A percentile compares a stretch with the other conserved stretches of the same genome.
Evolutionary conservation across 108 stramenopile genomes (phyloP).

Genomic region (Pseudonitzschia pungens): DNA sequence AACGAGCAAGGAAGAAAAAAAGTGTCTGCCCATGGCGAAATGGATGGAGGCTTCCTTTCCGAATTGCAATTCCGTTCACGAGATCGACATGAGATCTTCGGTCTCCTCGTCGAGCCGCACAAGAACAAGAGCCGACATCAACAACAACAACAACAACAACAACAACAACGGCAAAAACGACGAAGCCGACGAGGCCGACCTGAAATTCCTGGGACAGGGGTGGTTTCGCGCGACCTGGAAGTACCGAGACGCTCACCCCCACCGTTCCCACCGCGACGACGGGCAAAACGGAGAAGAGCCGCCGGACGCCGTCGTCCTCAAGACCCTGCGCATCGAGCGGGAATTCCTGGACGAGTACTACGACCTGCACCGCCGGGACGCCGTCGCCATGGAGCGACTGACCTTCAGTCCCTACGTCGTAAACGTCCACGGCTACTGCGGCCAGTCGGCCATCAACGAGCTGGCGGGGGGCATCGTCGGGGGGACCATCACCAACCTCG

Average conservation of each 20-base stretch:
- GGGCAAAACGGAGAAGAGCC: not conserved
- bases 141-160: not conserved
- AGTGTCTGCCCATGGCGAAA: conserved; percentile 56
- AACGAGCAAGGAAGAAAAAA: not conserved
- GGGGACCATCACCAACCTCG: conserved; percentile 47
- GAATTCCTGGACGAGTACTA: conserved; percentile 81
- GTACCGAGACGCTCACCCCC: conserved; percentile 31
- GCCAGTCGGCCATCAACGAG: conserved; percentile 86
- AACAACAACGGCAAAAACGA: not conserved
- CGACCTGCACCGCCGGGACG: conserved; percentile 83
- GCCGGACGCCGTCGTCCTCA: conserved; percentile 54
- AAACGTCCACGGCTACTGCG: conserved; percentile 85
- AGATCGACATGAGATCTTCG: conserved; percentile 36
- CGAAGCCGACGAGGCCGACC: conserved; percentile 19
- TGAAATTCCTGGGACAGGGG: conserved; percentile 71
- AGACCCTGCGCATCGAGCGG: conserved; percentile 78
- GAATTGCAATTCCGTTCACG: conserved; percentile 78
- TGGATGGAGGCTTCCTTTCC: conserved; percentile 70
- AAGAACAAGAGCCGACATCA: not conserved
- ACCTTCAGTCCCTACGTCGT: conserved; percentile 74
- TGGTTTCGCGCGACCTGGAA: conserved; percentile 86
- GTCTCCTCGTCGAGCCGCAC: conserved; percentile 6
- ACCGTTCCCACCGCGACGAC: not conserved
- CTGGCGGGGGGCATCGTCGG: conserved; percentile 63
- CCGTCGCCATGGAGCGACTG: conserved; percentile 85